Percentiles rank a stretch among this genome's conserved stretches.
phyloP scores from a whole-genome alignment of 257 asterid genomes.

The Linaria vulgaris region DNA sequence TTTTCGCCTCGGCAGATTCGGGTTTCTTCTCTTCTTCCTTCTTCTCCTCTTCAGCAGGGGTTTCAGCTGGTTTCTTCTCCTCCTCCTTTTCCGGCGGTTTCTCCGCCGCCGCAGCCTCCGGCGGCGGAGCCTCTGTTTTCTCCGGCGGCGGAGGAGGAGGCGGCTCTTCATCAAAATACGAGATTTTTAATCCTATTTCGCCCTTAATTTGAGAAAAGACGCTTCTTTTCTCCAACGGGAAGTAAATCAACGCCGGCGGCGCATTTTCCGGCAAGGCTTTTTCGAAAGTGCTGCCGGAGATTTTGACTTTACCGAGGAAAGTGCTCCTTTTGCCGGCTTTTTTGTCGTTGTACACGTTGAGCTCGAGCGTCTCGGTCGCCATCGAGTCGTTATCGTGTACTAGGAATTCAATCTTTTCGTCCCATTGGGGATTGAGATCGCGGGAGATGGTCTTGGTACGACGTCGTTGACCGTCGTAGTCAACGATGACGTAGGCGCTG shows the following conservation, averaged over 20 bases:
- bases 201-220: slow-evolving; percentile 93
- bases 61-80: slow-evolving; percentile 32
- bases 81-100: slow-evolving; percentile 36
- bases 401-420: slow-evolving; percentile 70
- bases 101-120: slow-evolving; percentile 39
- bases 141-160: slow-evolving; percentile 44
- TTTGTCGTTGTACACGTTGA: slow-evolving; percentile 76
- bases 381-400: slow-evolving; percentile 63
- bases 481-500: slow-evolving; percentile 77
- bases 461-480: slow-evolving; percentile 89
- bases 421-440: slow-evolving; percentile 92
- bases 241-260: slow-evolving; percentile 68
- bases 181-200: slow-evolving; percentile 72
- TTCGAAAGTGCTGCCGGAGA: slow-evolving; percentile 58
- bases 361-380: slow-evolving; percentile 54
- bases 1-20: slow-evolving; percentile 37
- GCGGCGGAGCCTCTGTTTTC: slow-evolving; percentile 40
- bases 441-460: slow-evolving; percentile 71
- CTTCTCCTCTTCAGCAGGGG: slow-evolving; percentile 29
- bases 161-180: slow-evolving; percentile 55
- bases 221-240: slow-evolving; percentile 85
- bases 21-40: slow-evolving; percentile 39
- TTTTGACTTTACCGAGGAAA: slow-evolving; percentile 82
- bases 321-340: slow-evolving; percentile 65
- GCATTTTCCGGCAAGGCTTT: slow-evolving; percentile 47